Percentiles rank a stretch among this genome's conserved stretches.
phyloP scores from a whole-genome alignment of 768 basidiomycete genomes.

The Pilatotrama ljubarskyi region DNA sequence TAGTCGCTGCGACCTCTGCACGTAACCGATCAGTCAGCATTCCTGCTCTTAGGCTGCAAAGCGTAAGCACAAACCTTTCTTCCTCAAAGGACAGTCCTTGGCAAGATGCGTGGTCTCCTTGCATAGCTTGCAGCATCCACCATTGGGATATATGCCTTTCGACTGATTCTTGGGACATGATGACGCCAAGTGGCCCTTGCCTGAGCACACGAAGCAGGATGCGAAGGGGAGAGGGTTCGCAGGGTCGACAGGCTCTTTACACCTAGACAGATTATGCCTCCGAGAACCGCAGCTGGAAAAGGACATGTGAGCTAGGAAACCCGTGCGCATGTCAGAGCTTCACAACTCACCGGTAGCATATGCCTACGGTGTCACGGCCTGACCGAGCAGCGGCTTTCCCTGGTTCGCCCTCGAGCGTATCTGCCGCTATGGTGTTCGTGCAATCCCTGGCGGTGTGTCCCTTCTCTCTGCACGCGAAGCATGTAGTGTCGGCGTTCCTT shows the following conservation, averaged over 20 bases:
- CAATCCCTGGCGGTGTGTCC: conserved; percentile 88
- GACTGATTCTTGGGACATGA: conserved; percentile 77
- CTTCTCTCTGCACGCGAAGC: conserved; percentile 82
- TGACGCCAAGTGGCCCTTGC: conserved; percentile 82
- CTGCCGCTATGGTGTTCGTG: conserved; percentile 44
- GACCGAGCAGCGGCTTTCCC: conserved; percentile 28
- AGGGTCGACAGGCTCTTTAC: conserved; percentile 63
- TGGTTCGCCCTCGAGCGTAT: conserved; percentile 18
- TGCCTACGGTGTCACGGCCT: conserved; percentile 75
- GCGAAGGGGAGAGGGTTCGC: conserved; percentile 80
- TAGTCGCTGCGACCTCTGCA: conserved; percentile 40
- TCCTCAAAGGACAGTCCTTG: conserved; percentile 72
- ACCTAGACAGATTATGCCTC: conserved; percentile 76
- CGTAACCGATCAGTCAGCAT: not conserved
- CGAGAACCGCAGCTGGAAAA: conserved; percentile 73
- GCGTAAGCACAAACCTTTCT: conserved; percentile 44
- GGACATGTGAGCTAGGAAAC: too few relatives aligned
- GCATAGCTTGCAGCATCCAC: conserved; percentile 89
- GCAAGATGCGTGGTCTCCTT: conserved; percentile 84
- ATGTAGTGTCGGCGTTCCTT: conserved; percentile 59
- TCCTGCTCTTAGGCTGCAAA: too few relatives aligned
- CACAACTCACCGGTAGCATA: conserved; percentile 33
- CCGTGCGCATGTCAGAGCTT: not conserved
- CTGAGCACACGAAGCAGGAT: conserved; percentile 87
- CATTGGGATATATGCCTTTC: conserved; percentile 87